phyloP scores from a whole-genome alignment of 371 early-diverging fungal species.

The Scutellospora calospora region DNA sequence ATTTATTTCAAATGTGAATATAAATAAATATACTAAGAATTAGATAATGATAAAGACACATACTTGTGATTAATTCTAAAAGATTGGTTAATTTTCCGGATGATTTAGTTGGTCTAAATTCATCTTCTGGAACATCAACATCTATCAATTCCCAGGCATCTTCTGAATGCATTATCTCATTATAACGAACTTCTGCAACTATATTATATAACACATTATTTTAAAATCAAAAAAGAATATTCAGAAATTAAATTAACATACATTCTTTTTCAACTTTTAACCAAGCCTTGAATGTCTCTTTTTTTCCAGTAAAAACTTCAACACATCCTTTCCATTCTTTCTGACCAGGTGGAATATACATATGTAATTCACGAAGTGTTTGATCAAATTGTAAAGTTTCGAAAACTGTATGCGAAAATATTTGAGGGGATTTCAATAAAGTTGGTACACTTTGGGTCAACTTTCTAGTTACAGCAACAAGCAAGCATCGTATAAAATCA shows the following conservation, averaged over 20 bases:
- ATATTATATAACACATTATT: background rate
- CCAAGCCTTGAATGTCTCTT: slow-evolving; percentile 75
- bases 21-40: background rate
- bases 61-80: slow-evolving; percentile 71
- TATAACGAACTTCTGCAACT: slow-evolving; percentile 68
- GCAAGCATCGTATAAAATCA: slow-evolving; percentile 71
- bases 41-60: background rate
- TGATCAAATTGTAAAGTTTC: slow-evolving; percentile 82
- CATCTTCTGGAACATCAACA: slow-evolving; percentile 54
- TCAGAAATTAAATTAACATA: slow-evolving; percentile 49
- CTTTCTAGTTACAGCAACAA: slow-evolving; percentile 70
- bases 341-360: slow-evolving; percentile 58
- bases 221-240: background rate
- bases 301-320: slow-evolving; percentile 64
- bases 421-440: slow-evolving; percentile 63
- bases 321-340: slow-evolving; percentile 58
- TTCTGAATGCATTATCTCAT: slow-evolving; percentile 65
- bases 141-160: slow-evolving; percentile 69
- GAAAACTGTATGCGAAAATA: slow-evolving; percentile 77
- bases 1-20: background rate
- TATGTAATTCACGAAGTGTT: slow-evolving; percentile 71
- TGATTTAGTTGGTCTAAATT: slow-evolving; percentile 62
- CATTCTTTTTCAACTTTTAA: slow-evolving; percentile 74
- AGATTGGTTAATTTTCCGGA: slow-evolving; percentile 65
- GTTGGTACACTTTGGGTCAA: slow-evolving; percentile 64